These are phyloP conservation scores for Cladosporium austrohemisphaericum DNA, from an alignment of 2,329 filamentous ascomycete genomes.

Conservation along the genomic window DNA sequence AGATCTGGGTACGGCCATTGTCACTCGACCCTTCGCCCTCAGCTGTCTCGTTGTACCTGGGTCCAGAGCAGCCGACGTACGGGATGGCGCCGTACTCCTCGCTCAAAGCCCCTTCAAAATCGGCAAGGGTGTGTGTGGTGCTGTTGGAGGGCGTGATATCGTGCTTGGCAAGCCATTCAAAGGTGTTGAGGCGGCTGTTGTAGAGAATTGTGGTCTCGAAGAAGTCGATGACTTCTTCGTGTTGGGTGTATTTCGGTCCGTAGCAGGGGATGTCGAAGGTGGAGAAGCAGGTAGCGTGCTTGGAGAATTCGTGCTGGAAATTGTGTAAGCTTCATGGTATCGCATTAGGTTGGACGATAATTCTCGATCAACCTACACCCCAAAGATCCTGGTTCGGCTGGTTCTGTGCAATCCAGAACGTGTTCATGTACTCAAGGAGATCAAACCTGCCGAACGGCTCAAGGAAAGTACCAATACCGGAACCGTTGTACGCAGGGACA, in stretches of 20 bases:
- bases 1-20: constrained; percentile 54
- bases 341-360: not conserved
- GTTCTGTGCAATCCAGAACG: constrained; percentile 59
- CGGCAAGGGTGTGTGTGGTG: constrained; percentile 53
- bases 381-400: constrained; percentile 59
- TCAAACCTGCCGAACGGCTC: constrained; percentile 56
- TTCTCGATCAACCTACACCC: constrained; percentile 35
- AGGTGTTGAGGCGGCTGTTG: constrained; percentile 58
- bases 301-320: constrained; percentile 58
- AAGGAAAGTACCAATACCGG: constrained; percentile 57
- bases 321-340: not conserved
- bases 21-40: constrained; percentile 54
- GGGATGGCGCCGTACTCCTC: constrained; percentile 52
- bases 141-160: constrained; percentile 57
- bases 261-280: constrained; percentile 65
- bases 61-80: constrained; percentile 60
- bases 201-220: constrained; percentile 59
- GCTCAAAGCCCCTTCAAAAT: constrained; percentile 51
- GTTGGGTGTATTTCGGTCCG: constrained; percentile 53
- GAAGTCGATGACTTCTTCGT: constrained; percentile 61
- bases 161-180: constrained; percentile 53
- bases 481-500: constrained; percentile 57
- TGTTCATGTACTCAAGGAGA: constrained; percentile 63
- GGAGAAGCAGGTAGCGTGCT: constrained; percentile 62
- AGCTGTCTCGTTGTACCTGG: constrained; percentile 57